Conservation (phyloP, 2,329 filamentous ascomycete genomes). For the Pseudogymnoascus sp. region DNA sequence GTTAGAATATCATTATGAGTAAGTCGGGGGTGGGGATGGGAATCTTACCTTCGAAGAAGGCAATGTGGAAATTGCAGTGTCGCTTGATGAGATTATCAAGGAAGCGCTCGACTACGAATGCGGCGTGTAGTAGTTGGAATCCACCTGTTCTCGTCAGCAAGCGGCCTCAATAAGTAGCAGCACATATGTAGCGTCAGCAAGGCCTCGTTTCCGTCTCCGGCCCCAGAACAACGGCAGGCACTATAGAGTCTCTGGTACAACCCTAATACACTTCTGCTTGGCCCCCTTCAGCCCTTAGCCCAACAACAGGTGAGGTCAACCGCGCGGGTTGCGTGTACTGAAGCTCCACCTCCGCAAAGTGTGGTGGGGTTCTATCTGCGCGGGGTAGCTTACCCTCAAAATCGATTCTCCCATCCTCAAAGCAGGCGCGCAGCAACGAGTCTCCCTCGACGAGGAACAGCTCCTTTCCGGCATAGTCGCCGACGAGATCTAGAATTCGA, state of each 20-base stretch:
- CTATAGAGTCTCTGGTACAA: not conserved
- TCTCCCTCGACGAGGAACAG: constrained; percentile 68
- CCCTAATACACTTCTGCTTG: not conserved
- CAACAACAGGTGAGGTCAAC: not conserved
- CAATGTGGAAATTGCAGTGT: constrained; percentile 63
- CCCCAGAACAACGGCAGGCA: not conserved
- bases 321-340: not conserved
- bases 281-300: not conserved
- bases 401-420: constrained; percentile 56
- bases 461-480: constrained; percentile 69
- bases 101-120: constrained; percentile 61
- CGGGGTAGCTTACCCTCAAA: constrained; percentile 40
- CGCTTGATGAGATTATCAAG: constrained; percentile 52
- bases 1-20: constrained; percentile 15
- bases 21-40: not conserved
- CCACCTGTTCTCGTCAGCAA: constrained; percentile 37
- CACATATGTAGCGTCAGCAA: constrained; percentile 10
- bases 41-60: constrained; percentile 49
- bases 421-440: constrained; percentile 58
- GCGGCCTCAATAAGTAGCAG: not conserved
- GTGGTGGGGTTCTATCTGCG: not conserved
- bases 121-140: constrained; percentile 64
- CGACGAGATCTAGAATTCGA: constrained; percentile 56
- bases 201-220: not conserved
- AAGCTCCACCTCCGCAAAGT: not conserved